Base-by-base conservation (phyloP, 805 yeast species). In the Saturnispora ahearnii region DNA sequence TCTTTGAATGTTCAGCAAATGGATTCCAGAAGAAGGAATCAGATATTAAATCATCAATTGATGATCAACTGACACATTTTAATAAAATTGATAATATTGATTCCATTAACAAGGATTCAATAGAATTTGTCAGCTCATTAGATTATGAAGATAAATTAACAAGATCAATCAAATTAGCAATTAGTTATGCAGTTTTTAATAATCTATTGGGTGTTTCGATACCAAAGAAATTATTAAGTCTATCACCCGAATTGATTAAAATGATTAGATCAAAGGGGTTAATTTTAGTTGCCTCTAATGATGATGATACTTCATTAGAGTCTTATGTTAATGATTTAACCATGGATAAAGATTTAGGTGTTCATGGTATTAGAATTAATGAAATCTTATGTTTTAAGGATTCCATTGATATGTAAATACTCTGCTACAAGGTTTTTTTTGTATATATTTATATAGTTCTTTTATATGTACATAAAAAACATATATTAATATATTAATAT, bases 201-300 rank as follows among this genome's bases (percentile, higher is more conserved):
- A 93, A 93, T 61, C 70, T 93, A 48, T 72, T 93, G 55, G 99
- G 99, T 15, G 64, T 93, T 10, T 80, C 88, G 24, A 78, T 87
- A 22, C 88, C 95, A 0, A 75, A 79, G 28, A 82, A 82, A 50
- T 62, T 93, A 49, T 69, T 91, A 50, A 69, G 74, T 36, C 68
- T 89, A 29, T 89, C 88, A 41, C 95, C 95, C 0, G 81, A 83
- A 47, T 66, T 90, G 38, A 77, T 84, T 6, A 84, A 84, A 34
- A 75, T 85, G 29, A 83, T 91, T 13, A 73, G 95, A 52, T 80
- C 85, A 1, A 74, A 84, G 49, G 98, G 98, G 0, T 72, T 91
- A 55, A 80, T 91, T 46, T 69, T 91, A 44, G 91, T 90, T n/a
- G 91, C 65, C 5, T 53, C 61, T 34, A 57, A 56, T 44, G 64